Conservation (phyloP, 257 asterid genomes). For the Capsicum chinense region DNA sequence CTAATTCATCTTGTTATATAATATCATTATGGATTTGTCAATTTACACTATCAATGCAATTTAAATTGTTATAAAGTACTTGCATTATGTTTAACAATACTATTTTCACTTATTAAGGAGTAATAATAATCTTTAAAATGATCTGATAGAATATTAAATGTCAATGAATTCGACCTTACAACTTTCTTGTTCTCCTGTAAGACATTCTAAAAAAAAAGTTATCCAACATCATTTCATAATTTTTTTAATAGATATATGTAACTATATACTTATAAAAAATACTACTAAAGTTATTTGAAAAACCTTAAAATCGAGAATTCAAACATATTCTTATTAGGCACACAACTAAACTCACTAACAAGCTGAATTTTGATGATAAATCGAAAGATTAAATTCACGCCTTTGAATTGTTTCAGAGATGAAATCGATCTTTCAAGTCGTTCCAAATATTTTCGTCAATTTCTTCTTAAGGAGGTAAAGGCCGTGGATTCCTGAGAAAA, state of each 20-base stretch:
- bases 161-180: background rate
- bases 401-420: background rate
- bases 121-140: too few relatives aligned
- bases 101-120: background rate
- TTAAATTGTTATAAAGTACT: too few relatives aligned
- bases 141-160: too few relatives aligned
- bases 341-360: background rate
- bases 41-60: too few relatives aligned
- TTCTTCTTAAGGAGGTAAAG: constrained; percentile 33
- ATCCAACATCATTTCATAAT: too few relatives aligned
- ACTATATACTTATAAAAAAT: too few relatives aligned
- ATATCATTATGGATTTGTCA: background rate
- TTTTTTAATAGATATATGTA: too few relatives aligned
- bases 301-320: background rate
- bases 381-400: too few relatives aligned
- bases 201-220: too few relatives aligned
- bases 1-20: too few relatives aligned
- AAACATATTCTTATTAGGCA: background rate
- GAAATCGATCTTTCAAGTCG: constrained; percentile 13
- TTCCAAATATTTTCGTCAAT: constrained; percentile 9
- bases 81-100: too few relatives aligned
- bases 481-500: constrained; percentile 38
- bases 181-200: too few relatives aligned
- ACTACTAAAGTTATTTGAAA: background rate
- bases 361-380: background rate